Percentiles rank a stretch among this genome's conserved stretches.
Evolutionary conservation across 306 rosid species (phyloP).

Genomic region (Betula pendula): DNA sequence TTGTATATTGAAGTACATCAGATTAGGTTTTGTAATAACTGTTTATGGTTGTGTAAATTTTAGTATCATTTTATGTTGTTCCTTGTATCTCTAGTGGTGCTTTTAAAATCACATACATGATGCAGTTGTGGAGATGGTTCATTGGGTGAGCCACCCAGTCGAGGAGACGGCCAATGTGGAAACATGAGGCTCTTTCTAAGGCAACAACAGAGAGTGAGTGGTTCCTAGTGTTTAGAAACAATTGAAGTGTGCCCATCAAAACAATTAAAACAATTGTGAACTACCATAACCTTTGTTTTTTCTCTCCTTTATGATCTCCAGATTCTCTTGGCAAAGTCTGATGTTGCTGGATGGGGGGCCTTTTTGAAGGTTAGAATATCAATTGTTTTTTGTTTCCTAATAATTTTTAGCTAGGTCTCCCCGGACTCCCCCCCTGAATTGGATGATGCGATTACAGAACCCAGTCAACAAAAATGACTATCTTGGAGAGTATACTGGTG

Average conservation of each 20-base stretch:
- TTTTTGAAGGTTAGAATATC: constrained; percentile 72
- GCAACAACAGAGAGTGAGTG: constrained; percentile 92
- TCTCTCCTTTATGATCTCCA: constrained; percentile 33
- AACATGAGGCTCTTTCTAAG: constrained; percentile 97
- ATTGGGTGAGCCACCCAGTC: constrained; percentile 82
- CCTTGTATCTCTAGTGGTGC: constrained; percentile 8
- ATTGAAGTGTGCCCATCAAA: constrained; percentile 10
- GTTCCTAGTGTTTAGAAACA: constrained; percentile 16
- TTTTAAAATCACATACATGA: constrained; percentile 19
- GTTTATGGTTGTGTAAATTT: not conserved
- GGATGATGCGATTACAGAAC: constrained; percentile 61
- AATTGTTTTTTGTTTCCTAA: constrained; percentile 14
- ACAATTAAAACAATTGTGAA: constrained; percentile 22
- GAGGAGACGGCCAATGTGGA: constrained; percentile 93
- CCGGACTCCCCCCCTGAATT: constrained; percentile 47
- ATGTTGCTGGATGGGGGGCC: constrained; percentile 99
- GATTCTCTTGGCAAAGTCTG: constrained; percentile 93
- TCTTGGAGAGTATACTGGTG: constrained; percentile 96
- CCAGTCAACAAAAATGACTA: constrained; percentile 92
- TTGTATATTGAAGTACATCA: not conserved
- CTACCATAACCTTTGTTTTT: constrained; percentile 13
- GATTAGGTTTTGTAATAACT: not conserved
- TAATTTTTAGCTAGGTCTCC: constrained; percentile 15
- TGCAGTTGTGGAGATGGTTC: constrained; percentile 92
- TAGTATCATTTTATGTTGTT: not conserved